Percentiles rank a stretch among this genome's conserved stretches.
Conservation (phyloP, 2,329 filamentous ascomycete species). For the Trichoderma arundinaceum region DNA sequence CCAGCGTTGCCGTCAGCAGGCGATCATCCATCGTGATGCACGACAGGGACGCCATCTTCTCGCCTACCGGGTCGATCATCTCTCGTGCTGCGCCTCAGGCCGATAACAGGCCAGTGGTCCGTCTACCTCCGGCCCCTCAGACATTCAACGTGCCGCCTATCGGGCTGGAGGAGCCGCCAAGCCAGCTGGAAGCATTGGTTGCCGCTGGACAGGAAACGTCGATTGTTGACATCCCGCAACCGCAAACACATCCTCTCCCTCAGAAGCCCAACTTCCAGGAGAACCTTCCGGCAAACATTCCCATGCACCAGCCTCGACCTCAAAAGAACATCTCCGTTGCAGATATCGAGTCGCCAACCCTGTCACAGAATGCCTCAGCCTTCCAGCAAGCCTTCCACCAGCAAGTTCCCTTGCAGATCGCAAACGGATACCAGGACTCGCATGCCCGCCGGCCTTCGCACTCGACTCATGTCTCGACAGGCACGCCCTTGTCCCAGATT, state of each 20-base stretch:
- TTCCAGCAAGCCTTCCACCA: slow-evolving; percentile 95
- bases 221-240: slow-evolving; percentile 60
- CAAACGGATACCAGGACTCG: slow-evolving; percentile 62
- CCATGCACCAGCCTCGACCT: slow-evolving; percentile 93
- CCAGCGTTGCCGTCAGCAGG: slow-evolving; percentile 85
- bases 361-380: slow-evolving; percentile 65
- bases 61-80: slow-evolving; percentile 78
- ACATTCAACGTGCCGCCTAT: slow-evolving; percentile 38
- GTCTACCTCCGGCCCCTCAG: slow-evolving; percentile 71
- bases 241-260: slow-evolving; percentile 63
- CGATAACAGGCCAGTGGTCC: slow-evolving; percentile 77
- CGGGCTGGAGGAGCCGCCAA: slow-evolving; percentile 34
- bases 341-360: slow-evolving; percentile 84
- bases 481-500: slow-evolving; percentile 87
- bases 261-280: slow-evolving; percentile 65
- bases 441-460: slow-evolving; percentile 73
- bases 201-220: slow-evolving; percentile 41
- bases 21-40: slow-evolving; percentile 74
- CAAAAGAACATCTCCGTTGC: slow-evolving; percentile 94
- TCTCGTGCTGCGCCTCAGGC: slow-evolving; percentile 68
- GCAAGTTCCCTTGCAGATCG: slow-evolving; percentile 80
- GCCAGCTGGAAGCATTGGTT: slow-evolving; percentile 33
- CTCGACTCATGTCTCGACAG: slow-evolving; percentile 71
- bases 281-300: slow-evolving; percentile 56
- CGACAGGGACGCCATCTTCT: slow-evolving; percentile 74